Evolutionary conservation across 768 basidiomycete species (phyloP), one percentile per base, ranked within the genome.

Genomic region (Russula lepida): DNA sequence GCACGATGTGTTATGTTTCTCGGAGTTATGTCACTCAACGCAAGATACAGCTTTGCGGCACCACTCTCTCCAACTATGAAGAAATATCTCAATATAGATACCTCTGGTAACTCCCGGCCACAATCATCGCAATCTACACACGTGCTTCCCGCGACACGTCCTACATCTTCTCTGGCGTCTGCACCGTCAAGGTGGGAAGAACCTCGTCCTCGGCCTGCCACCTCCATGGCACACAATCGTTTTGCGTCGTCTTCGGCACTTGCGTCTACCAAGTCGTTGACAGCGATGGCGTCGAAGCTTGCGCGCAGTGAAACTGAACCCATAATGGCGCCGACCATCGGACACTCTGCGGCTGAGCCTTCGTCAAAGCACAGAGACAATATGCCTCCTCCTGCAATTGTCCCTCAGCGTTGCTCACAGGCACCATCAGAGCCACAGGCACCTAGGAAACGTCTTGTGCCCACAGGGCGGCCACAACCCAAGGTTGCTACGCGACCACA

Each of bases 31-130:
- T 30, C 33, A 7, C 57, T 60, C 67, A 50, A 70, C 13, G 39
- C 48, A 6, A 41, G 48, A 30, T 55, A 19, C 62, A 93, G 91
- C 53, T 94, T 93, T 67, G 77, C 80, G 19, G 77, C 76, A 4
- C 89, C 89, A 15, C 77, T 94, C 13, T 84, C 86, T 6, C 90
- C 92, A 1, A 85, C 83, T 3, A 83, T 83, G 41, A 85, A 81
- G 60, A 66, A 66, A 32, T 66, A 66, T 56, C 64, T 66, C 32
- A 65, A 66, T 46, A 53, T 66, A 2, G 53, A 54, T 30, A 25
- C 59, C n/a, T n/a, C 58, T 46, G 33, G 53, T 17, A 48, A 47
- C 25, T 65, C 66, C 32, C 56, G 66, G 13, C 66, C 64, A 6
- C 52, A 54, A 6, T 62, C 66, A 19, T 62, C 64, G 17, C 60